phyloP scores from a whole-genome alignment of 306 rosid species.

The Vicia faba region DNA sequence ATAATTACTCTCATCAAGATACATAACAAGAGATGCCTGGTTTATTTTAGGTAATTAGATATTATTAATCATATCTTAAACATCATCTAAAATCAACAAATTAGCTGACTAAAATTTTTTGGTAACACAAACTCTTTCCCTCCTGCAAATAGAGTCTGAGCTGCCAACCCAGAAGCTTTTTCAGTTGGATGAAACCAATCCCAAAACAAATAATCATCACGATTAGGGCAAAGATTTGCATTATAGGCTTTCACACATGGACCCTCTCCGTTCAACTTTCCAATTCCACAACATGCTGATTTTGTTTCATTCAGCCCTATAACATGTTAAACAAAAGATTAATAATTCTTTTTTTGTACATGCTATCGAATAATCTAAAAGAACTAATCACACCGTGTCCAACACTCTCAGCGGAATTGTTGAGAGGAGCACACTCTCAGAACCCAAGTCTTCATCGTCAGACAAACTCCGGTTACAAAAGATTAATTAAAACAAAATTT shows the following conservation, averaged over 20 bases:
- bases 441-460: too few relatives aligned
- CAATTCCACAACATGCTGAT: constrained; percentile 63
- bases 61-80: not conserved
- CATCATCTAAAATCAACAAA: not conserved
- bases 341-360: not conserved
- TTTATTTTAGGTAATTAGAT: not conserved
- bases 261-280: constrained; percentile 38
- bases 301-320: constrained; percentile 42
- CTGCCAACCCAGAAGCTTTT: constrained; percentile 34
- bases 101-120: constrained; percentile 41
- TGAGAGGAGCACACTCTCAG: too few relatives aligned
- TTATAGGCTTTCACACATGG: constrained; percentile 25
- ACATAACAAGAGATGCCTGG: not conserved
- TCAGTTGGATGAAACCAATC: constrained; percentile 63
- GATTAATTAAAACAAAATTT: too few relatives aligned
- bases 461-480: too few relatives aligned
- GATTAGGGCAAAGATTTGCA: constrained; percentile 32
- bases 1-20: not conserved
- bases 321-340: not conserved
- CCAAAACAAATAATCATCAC: constrained; percentile 51
- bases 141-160: not conserved
- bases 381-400: too few relatives aligned
- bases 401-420: too few relatives aligned
- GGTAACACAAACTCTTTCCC: constrained; percentile 22
- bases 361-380: too few relatives aligned